Conservation (phyloP, 148 eudicot species). For the Talinum fruticosum region DNA sequence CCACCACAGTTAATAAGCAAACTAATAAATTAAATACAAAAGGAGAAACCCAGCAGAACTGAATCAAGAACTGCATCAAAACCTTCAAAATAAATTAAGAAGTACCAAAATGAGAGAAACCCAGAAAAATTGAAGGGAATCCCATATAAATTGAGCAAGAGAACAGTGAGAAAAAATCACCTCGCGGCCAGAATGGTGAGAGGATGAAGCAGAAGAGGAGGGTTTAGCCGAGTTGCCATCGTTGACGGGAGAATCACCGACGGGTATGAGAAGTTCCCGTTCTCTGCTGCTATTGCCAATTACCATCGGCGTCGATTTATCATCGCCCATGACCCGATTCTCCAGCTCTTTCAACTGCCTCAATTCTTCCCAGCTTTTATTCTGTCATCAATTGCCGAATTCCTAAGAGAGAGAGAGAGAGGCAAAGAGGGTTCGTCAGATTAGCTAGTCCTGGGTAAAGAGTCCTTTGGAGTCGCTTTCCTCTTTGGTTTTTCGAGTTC, state of each 20-base stretch:
- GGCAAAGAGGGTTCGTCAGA: neutral
- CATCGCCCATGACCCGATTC: constrained; percentile 49
- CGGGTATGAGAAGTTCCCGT: constrained; percentile 82
- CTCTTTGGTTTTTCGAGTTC: neutral
- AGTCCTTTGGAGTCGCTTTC: neutral
- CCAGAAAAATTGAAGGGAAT: constrained; percentile 15
- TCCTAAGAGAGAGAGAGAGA: neutral
- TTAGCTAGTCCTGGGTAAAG: neutral
- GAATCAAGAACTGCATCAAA: neutral
- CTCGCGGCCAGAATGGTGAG: constrained; percentile 81
- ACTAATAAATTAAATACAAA: neutral
- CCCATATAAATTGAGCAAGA: constrained; percentile 12
- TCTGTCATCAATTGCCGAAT: neutral
- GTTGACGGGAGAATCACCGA: constrained; percentile 41
- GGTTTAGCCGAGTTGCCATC: constrained; percentile 54
- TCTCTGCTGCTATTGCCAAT: constrained; percentile 52
- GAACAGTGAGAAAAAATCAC: constrained; percentile 23
- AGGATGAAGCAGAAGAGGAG: constrained; percentile 56
- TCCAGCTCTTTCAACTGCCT: neutral
- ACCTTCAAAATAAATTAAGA: neutral
- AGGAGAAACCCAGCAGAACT: neutral
- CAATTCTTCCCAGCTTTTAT: neutral
- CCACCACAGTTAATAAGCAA: neutral
- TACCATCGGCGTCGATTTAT: constrained; percentile 39
- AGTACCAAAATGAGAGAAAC: constrained; percentile 5